Base-by-base conservation (phyloP, 2,329 filamentous ascomycete species). In the Apiospora saccharicola region DNA sequence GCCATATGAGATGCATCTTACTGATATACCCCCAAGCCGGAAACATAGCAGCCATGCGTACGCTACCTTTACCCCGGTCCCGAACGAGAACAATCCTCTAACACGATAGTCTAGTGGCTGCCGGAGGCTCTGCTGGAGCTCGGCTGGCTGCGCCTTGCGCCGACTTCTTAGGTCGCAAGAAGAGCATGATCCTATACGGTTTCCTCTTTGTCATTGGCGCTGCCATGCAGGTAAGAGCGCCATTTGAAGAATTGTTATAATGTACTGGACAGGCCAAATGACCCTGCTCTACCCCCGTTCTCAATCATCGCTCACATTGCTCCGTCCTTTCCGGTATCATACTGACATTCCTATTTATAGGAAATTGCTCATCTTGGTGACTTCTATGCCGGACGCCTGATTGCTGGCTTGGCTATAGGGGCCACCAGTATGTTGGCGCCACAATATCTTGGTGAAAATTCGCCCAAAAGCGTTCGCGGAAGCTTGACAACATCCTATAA, bases 401-500 rank as follows among this genome's bases (percentile, higher is more conserved):
- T 83, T n/a, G 78, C 79, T 1, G 82, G 81, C 8, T 75, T 83
- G 30, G 78, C 79, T 3, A 80, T 83, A 43, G 81, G 80, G 1
- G 80, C 78, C 8, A 81, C 77, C 3, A 82, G 80, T 22, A 82
- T 64, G 79, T 71, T 84, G 57, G 81, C 82, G 1, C 83, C 83
- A 12, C 80, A 84, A 41, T 85, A 82, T 71, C 77, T 85, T 0
- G 80, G 81, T 1, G 83, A 85, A 71, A 84, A 82, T 69, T 41
- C 79, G 81, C 0, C 83, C 4, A 83, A 82, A 69, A 81, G 80
- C 10, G 78, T 85, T 22, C 80, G 82, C 70, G 83, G 83, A 0
- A 81, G 82, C 2, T 78, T 84, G 49, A 83, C 83, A 1, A 82
- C 82, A 6, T 78, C 81, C 0, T 85, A 83, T 72, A 83, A 84